These are phyloP conservation scores for Coemansia sp. DNA, from an alignment of 192 early-diverging fungal species.

Conservation along the genomic window DNA sequence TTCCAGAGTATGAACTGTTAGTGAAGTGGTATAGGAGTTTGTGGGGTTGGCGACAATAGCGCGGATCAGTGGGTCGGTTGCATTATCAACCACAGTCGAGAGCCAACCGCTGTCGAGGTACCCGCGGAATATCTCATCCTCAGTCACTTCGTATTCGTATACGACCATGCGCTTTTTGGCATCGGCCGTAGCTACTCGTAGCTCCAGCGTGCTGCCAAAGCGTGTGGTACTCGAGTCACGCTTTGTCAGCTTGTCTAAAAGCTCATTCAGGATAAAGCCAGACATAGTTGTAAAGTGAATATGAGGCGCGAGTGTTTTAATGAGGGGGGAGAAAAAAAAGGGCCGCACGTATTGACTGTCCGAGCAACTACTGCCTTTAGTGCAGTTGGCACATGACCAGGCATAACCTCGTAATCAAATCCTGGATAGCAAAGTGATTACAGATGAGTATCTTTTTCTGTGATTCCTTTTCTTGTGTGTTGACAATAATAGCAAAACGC, in stretches of 20 bases:
- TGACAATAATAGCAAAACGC: background rate
- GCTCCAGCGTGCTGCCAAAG: constrained; percentile 30
- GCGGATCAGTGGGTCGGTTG: constrained; percentile 23
- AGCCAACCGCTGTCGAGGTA: constrained; percentile 33
- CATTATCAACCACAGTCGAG: constrained; percentile 24
- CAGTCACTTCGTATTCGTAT: constrained; percentile 37
- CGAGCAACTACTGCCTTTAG: background rate
- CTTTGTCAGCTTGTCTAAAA: constrained; percentile 29
- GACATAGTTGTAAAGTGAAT: constrained; percentile 18
- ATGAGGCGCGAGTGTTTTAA: background rate
- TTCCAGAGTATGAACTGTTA: constrained; percentile 30
- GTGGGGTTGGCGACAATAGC: background rate
- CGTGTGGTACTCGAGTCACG: constrained; percentile 11
- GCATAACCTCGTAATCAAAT: constrained; percentile 1
- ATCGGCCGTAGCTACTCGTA: constrained; percentile 22
- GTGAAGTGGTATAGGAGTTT: constrained; percentile 15
- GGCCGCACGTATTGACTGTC: background rate
- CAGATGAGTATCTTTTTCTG: background rate
- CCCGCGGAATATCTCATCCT: constrained; percentile 32
- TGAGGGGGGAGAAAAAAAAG: background rate
- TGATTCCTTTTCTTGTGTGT: background rate
- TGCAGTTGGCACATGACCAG: constrained; percentile 6
- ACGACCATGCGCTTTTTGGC: constrained; percentile 18
- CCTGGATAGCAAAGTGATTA: background rate
- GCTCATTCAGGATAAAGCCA: constrained; percentile 36